These are phyloP conservation scores for Caloboletus firmus DNA, from an alignment of 1,284 basidiomycete genomes.

Conservation along the genomic window DNA sequence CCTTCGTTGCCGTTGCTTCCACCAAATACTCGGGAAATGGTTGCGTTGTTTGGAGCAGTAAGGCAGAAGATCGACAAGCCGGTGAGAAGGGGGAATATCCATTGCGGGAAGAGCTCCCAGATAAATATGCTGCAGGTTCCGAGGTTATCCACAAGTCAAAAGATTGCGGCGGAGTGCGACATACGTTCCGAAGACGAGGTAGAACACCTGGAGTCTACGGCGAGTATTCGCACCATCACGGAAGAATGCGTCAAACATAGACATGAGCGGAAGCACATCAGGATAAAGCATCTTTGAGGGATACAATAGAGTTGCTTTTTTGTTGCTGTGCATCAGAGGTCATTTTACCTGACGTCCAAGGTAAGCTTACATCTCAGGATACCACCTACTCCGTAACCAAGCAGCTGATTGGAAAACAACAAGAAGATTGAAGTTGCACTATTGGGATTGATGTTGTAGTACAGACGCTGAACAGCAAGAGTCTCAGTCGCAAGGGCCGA, in stretches of 20 bases:
- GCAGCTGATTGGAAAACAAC: constrained; percentile 60
- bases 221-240: constrained; percentile 46
- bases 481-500: constrained; percentile 67
- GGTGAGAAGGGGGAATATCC: constrained; percentile 50
- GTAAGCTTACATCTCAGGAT: constrained; percentile 45
- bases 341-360: constrained; percentile 3
- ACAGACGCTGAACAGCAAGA: constrained; percentile 59
- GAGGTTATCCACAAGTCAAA: not conserved
- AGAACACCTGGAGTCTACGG: constrained; percentile 49
- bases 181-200: constrained; percentile 46
- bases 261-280: constrained; percentile 50
- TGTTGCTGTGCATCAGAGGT: constrained; percentile 19
- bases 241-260: constrained; percentile 58
- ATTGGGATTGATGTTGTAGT: constrained; percentile 57
- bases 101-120: constrained; percentile 55
- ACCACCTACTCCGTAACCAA: constrained; percentile 63
- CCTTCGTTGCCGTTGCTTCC: constrained; percentile 63
- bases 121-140: constrained; percentile 42
- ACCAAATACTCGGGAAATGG: constrained; percentile 59
- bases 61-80: constrained; percentile 60
- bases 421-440: constrained; percentile 53
- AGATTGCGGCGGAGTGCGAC: not conserved
- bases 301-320: constrained; percentile 50
- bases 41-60: constrained; percentile 46
- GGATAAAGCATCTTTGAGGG: constrained; percentile 69